Conservation (phyloP, 1,284 basidiomycete species). For the Tremellales sp. region DNA sequence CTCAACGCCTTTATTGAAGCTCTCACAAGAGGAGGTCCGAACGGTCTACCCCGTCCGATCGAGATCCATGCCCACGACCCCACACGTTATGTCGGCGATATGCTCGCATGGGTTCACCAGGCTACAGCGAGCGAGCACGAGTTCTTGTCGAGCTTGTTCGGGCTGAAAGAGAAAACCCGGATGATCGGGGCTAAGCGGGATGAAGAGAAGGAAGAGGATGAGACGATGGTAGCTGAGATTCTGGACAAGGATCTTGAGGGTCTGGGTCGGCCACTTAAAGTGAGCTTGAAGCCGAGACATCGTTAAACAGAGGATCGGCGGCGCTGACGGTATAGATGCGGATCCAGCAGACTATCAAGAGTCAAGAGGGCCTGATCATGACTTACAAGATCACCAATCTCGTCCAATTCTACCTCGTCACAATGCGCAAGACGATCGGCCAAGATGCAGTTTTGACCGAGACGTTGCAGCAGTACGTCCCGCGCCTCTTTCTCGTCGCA, state of each 20-base stretch:
- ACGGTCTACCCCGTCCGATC: constrained; percentile 84
- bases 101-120: constrained; percentile 99
- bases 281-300: constrained; percentile 28
- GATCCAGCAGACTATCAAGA: constrained; percentile 84
- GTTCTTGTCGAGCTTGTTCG: constrained; percentile 80
- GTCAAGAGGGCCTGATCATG: constrained; percentile 86
- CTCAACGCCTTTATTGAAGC: constrained; percentile 78
- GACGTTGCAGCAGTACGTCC: constrained; percentile 76
- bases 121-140: constrained; percentile 90
- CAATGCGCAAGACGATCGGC: constrained; percentile 89
- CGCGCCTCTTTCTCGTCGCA: background rate
- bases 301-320: background rate
- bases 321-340: constrained; percentile 61
- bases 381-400: constrained; percentile 89
- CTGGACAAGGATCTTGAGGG: constrained; percentile 81
- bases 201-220: constrained; percentile 58
- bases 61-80: constrained; percentile 97
- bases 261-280: constrained; percentile 79
- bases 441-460: constrained; percentile 68
- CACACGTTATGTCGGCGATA: constrained; percentile 91
- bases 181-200: constrained; percentile 54
- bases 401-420: constrained; percentile 88
- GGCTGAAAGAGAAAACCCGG: constrained; percentile 64
- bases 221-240: constrained; percentile 72
- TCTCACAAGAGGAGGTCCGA: constrained; percentile 81